Evolutionary conservation across 1,284 basidiomycete genomes (phyloP).

Genomic region (Malassezia restricta): DNA sequence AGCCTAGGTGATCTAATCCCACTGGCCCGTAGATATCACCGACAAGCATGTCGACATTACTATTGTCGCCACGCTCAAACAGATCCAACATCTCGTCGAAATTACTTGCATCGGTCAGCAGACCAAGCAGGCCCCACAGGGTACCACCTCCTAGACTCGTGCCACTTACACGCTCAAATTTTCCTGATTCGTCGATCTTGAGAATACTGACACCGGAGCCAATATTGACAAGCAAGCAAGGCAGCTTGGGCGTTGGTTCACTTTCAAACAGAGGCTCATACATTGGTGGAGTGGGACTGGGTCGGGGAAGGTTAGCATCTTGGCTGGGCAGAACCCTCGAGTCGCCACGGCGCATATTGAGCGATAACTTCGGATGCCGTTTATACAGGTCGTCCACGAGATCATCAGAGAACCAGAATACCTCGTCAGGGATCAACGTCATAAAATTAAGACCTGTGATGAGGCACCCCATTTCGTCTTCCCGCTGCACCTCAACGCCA

Average conservation of each 20-base stretch:
- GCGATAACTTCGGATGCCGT: neutral
- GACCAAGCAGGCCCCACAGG: slow-evolving; percentile 88
- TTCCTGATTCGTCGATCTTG: slow-evolving; percentile 87
- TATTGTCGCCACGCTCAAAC: slow-evolving; percentile 85
- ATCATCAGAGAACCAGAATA: slow-evolving; percentile 97
- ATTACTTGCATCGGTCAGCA: slow-evolving; percentile 84
- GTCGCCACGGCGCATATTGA: slow-evolving; percentile 3
- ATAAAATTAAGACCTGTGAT: slow-evolving; percentile 96
- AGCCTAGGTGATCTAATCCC: slow-evolving; percentile 51
- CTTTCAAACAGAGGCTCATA: slow-evolving; percentile 74
- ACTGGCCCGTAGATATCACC: slow-evolving; percentile 97
- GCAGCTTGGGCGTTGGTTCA: slow-evolving; percentile 64
- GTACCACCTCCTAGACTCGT: slow-evolving; percentile 97
- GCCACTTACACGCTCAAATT: slow-evolving; percentile 89
- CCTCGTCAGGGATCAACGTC: slow-evolving; percentile 89
- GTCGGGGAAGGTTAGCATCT: slow-evolving; percentile 58
- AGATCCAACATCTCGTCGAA: slow-evolving; percentile 97
- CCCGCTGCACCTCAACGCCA: slow-evolving; percentile 67
- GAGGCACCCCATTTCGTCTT: slow-evolving; percentile 98
- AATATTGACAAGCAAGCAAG: slow-evolving; percentile 94
- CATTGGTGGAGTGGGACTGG: slow-evolving; percentile 78
- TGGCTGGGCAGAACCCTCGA: slow-evolving; percentile 5
- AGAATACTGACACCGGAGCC: slow-evolving; percentile 95
- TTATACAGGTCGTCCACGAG: slow-evolving; percentile 53
- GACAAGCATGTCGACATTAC: slow-evolving; percentile 93